Percentiles rank a stretch among this genome's conserved stretches.
Evolutionary conservation across 2,329 filamentous ascomycete species (phyloP).

Genomic region (Trichoderma aggressivum): DNA sequence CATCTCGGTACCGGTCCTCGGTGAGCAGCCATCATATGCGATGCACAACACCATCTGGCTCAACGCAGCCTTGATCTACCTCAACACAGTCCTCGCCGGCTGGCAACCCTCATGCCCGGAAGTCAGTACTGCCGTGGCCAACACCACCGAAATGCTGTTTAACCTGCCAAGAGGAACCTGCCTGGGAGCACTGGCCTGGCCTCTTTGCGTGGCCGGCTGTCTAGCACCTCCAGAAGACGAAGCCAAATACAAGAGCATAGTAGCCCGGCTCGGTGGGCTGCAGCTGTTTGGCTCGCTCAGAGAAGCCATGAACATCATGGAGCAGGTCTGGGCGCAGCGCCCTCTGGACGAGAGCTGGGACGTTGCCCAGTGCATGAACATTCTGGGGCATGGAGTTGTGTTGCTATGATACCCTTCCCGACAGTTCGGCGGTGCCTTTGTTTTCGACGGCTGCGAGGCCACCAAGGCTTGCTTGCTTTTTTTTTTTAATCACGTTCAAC

Average conservation of each 20-base stretch:
- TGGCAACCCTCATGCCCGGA: constrained; percentile 48
- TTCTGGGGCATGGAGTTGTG: constrained; percentile 39
- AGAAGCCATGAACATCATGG: constrained; percentile 44
- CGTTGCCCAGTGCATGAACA: constrained; percentile 41
- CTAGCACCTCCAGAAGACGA: constrained; percentile 40
- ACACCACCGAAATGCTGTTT: constrained; percentile 35
- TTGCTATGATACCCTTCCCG: constrained; percentile 34
- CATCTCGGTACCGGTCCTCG: constrained; percentile 21
- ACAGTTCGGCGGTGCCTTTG: not conserved
- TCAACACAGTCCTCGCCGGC: constrained; percentile 47
- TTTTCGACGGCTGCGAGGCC: not conserved
- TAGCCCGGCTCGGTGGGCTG: constrained; percentile 40
- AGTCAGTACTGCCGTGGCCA: constrained; percentile 35
- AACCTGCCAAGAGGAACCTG: constrained; percentile 31
- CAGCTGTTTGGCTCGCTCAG: constrained; percentile 45
- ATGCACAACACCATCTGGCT: constrained; percentile 44
- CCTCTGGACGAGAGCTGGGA: constrained; percentile 44
- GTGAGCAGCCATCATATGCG: constrained; percentile 25
- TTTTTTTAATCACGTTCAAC: not conserved
- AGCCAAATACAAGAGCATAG: constrained; percentile 40
- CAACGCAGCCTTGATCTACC: constrained; percentile 45
- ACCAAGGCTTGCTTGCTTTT: not conserved
- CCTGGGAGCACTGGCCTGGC: constrained; percentile 39
- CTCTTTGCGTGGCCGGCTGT: constrained; percentile 42
- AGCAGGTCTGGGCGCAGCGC: constrained; percentile 43